phyloP scores from a whole-genome alignment of 306 rosid species.

The Lagenaria siceraria region DNA sequence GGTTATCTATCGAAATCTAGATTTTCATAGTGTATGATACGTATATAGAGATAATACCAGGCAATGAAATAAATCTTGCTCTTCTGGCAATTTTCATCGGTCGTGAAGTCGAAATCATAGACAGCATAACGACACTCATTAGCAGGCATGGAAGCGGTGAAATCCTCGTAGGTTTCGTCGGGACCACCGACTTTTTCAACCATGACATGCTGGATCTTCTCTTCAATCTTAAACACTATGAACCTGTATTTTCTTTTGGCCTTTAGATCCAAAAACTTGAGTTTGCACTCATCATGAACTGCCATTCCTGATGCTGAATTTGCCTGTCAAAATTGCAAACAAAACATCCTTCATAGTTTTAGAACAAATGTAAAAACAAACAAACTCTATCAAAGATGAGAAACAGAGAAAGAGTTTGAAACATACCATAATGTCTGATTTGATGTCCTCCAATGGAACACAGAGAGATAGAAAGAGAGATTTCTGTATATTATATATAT shows the following conservation, averaged over 20 bases:
- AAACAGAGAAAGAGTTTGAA: not conserved
- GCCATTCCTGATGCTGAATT: conserved; percentile 17
- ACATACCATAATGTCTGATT: not conserved
- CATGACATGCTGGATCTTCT: conserved; percentile 3
- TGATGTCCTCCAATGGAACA: not conserved
- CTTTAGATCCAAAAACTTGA: conserved; percentile 9
- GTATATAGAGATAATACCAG: not conserved
- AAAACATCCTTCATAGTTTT: not conserved
- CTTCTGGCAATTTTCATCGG: conserved; percentile 4
- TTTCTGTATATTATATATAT: not conserved
- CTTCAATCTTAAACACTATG: conserved; percentile 12
- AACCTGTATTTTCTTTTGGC: conserved; percentile 11
- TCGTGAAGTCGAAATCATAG: conserved; percentile 5
- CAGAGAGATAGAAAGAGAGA: not conserved
- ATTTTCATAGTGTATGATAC: not conserved
- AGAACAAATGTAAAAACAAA: not conserved
- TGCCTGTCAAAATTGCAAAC: not conserved
- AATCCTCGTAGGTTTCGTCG: not conserved
- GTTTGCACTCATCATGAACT: conserved; percentile 12
- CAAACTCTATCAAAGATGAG: not conserved
- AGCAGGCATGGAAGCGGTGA: conserved; percentile 4
- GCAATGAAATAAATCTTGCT: conserved; percentile 12
- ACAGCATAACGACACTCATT: conserved; percentile 13
- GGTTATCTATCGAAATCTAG: too few species aligned
- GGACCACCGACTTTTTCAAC: conserved; percentile 9